Conservation (phyloP, 139 green algal genomes). For the Asterochloris erici region DNA sequence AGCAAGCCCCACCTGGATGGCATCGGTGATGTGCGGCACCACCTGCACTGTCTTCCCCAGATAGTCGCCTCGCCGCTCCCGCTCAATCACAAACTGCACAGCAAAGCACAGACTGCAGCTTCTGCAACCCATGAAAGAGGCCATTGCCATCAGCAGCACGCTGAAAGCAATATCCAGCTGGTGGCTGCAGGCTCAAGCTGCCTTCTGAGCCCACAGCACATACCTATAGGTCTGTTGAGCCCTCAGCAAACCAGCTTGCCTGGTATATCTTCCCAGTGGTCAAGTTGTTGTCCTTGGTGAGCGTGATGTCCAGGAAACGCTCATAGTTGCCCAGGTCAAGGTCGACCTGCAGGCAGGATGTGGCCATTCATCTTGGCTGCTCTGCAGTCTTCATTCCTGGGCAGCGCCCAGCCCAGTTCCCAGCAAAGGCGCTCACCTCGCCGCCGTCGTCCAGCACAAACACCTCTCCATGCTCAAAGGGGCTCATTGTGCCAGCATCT, state of each 20-base stretch:
- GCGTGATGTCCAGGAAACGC: slow-evolving; percentile 95
- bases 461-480: slow-evolving; percentile 99
- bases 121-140: too few relatives aligned
- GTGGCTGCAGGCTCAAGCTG: too few relatives aligned
- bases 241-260: slow-evolving; percentile 26
- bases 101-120: not conserved
- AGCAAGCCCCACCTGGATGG: slow-evolving; percentile 56
- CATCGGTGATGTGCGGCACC: slow-evolving; percentile 97
- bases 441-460: slow-evolving; percentile 98
- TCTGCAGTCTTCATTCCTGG: not conserved
- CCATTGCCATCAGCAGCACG: too few relatives aligned
- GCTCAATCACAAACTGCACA: slow-evolving; percentile 84
- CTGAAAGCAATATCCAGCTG: too few relatives aligned
- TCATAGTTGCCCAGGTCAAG: slow-evolving; percentile 99
- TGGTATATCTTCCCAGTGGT: slow-evolving; percentile 98
- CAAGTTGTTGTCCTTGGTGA: slow-evolving; percentile 96
- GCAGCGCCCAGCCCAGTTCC: not conserved
- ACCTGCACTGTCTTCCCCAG: slow-evolving; percentile 99
- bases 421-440: slow-evolving; percentile 58
- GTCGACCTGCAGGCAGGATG: slow-evolving; percentile 66
- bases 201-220: too few relatives aligned
- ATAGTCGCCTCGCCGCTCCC: slow-evolving; percentile 93
- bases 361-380: not conserved
- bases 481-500: slow-evolving; percentile 99
- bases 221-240: too few relatives aligned